phyloP scores from a whole-genome alignment of 805 yeast species.

The Candida andamanensis region DNA sequence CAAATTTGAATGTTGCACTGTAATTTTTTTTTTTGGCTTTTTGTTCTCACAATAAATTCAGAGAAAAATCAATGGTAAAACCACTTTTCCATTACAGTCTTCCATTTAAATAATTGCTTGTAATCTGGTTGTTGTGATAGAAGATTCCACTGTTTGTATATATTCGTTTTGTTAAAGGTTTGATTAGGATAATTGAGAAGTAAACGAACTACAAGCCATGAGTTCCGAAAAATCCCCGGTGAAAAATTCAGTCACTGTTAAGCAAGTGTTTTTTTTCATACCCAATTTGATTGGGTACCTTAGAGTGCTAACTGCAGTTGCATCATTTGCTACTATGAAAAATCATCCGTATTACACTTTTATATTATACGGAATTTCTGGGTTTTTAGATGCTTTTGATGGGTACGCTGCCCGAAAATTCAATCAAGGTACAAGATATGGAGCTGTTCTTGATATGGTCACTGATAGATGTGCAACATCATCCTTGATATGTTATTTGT shows the following conservation, averaged over 20 bases:
- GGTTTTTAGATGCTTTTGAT: slow-evolving; percentile 91
- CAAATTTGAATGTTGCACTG: background rate
- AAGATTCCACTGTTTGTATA: too few species aligned
- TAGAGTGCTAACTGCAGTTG: slow-evolving; percentile 74
- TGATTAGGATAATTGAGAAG: too few species aligned
- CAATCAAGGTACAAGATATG: slow-evolving; percentile 86
- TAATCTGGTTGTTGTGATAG: too few species aligned
- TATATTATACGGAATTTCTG: slow-evolving; percentile 75
- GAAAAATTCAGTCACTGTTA: slow-evolving; percentile 37
- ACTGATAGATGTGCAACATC: slow-evolving; percentile 97
- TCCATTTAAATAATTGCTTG: too few species aligned
- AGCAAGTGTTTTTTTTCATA: slow-evolving; percentile 67
- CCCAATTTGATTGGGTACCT: slow-evolving; percentile 91
- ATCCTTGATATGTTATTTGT: slow-evolving; percentile 81
- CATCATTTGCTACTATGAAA: slow-evolving; percentile 79
- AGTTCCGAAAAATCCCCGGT: too few species aligned
- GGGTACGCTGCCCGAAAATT: slow-evolving; percentile 90
- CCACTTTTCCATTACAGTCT: too few species aligned
- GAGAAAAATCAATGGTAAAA: too few species aligned
- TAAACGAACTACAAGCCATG: too few species aligned
- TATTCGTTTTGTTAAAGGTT: too few species aligned
- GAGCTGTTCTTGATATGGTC: slow-evolving; percentile 98
- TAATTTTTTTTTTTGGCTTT: too few species aligned
- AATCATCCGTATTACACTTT: slow-evolving; percentile 78
- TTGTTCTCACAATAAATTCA: too few species aligned